These are phyloP conservation scores for Penicillium ucsense DNA, from an alignment of 495 filamentous ascomycete genomes.

Conservation along the genomic window DNA sequence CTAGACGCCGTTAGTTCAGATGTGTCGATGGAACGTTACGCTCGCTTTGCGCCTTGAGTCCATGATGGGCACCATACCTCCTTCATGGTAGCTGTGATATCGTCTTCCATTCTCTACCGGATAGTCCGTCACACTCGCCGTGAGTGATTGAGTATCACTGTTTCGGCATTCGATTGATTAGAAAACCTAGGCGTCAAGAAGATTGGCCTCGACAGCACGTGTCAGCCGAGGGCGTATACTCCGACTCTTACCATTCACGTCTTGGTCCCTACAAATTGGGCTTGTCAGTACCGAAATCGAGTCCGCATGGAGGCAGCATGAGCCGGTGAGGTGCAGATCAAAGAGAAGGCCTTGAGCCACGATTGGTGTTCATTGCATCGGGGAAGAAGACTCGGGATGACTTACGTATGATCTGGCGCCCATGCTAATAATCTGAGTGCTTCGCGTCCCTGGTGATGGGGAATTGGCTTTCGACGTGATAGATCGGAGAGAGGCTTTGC, in stretches of 20 bases:
- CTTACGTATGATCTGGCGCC: slow-evolving; percentile 16
- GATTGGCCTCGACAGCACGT: too few species aligned
- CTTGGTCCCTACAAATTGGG: slow-evolving; percentile 11
- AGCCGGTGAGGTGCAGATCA: too few species aligned
- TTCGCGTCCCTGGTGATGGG: slow-evolving; percentile 1
- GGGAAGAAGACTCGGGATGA: not conserved
- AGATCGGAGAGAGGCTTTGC: too few species aligned
- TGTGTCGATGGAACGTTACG: too few species aligned
- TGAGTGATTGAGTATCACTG: slow-evolving; percentile 42
- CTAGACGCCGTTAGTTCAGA: slow-evolving; percentile 7
- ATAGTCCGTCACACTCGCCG: slow-evolving; percentile 41
- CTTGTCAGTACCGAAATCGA: slow-evolving; percentile 12
- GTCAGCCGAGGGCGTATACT: too few species aligned
- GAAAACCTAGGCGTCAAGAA: too few species aligned
- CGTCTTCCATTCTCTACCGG: slow-evolving; percentile 45
- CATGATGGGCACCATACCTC: slow-evolving; percentile 30
- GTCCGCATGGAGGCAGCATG: too few species aligned
- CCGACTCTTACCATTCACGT: slow-evolving; percentile 13
- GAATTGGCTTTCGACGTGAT: not conserved
- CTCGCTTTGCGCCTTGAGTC: too few species aligned
- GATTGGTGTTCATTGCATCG: too few species aligned
- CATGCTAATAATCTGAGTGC: slow-evolving; percentile 8
- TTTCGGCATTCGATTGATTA: not conserved
- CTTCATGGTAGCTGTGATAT: slow-evolving; percentile 49
- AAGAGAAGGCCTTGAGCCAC: too few species aligned